A percentile compares a stretch with the other conserved stretches of the same genome.
phyloP scores from a whole-genome alignment of 2,329 filamentous ascomycete genomes.

The Scytalidium sp. region DNA sequence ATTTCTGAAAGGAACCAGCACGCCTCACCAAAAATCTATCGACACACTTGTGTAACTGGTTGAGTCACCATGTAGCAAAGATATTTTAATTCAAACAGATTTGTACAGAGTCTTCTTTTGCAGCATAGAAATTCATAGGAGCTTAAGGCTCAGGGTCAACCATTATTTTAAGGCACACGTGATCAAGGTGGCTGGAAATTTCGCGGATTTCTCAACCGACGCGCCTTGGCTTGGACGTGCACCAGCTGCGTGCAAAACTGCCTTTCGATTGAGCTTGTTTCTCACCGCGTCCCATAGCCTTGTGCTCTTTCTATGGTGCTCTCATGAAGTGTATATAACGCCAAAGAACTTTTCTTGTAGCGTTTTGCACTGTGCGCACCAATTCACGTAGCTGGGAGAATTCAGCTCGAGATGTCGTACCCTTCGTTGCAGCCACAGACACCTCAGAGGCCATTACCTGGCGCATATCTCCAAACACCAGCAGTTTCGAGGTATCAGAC shows the following conservation, averaged over 20 bases:
- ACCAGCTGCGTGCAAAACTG: neutral
- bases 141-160: neutral
- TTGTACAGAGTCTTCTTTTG: no score
- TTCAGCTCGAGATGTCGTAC: conserved; percentile 16
- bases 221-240: neutral
- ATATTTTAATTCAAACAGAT: no score
- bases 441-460: conserved; percentile 70
- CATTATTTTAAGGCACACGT: no score
- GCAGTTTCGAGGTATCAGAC: conserved; percentile 50
- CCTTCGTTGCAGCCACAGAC: conserved; percentile 52
- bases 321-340: conserved; percentile 20
- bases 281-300: neutral
- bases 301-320: neutral
- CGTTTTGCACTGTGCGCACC: conserved; percentile 12
- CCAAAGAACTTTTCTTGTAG: conserved; percentile 6
- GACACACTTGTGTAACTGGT: no score
- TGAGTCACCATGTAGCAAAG: no score
- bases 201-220: neutral
- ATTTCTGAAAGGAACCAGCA: no score
- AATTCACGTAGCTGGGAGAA: conserved; percentile 1
- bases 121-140: neutral
- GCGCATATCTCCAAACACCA: conserved; percentile 74
- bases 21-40: no score
- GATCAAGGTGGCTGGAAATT: neutral
- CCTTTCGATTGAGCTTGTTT: neutral